phyloP scores from a whole-genome alignment of 208 protist species.

The Leishmania aethiopica region DNA sequence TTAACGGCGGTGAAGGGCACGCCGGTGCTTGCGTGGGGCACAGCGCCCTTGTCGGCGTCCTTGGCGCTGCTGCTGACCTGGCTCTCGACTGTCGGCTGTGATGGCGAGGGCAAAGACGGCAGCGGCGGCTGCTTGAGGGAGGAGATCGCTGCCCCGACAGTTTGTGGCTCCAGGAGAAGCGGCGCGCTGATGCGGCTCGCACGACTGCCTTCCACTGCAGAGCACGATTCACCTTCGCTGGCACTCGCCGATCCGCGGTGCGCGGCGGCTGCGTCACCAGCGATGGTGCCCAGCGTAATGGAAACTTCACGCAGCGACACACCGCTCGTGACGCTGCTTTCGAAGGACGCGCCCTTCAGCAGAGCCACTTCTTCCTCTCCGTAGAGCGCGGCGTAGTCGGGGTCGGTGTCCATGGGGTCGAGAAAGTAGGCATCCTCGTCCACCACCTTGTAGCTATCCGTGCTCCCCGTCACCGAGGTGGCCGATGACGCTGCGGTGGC shows the following conservation, averaged over 20 bases:
- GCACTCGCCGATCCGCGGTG: neutral
- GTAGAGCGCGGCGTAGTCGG: slow-evolving; percentile 31
- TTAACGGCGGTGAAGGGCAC: neutral
- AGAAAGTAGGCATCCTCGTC: slow-evolving; percentile 52
- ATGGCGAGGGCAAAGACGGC: neutral
- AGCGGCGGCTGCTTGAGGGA: neutral
- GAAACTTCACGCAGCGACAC: slow-evolving; percentile 16
- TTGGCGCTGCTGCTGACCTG: slow-evolving; percentile 2
- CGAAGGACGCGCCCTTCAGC: slow-evolving; percentile 37
- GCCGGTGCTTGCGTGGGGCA: slow-evolving; percentile 2
- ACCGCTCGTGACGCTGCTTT: slow-evolving; percentile 41
- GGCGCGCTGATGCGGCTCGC: neutral
- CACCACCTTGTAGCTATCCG: slow-evolving; percentile 37
- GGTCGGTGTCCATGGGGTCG: slow-evolving; percentile 40
- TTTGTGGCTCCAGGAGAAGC: neutral
- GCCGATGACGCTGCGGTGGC: slow-evolving; percentile 14
- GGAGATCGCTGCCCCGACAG: neutral
- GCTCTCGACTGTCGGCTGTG: neutral
- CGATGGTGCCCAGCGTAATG: neutral
- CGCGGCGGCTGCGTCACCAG: neutral
- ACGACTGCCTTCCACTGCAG: neutral
- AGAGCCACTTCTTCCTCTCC: slow-evolving; percentile 29
- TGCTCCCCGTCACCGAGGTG: slow-evolving; percentile 17
- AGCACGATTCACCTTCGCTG: neutral
- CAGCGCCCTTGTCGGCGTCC: slow-evolving; percentile 24